Evolutionary conservation across 1,284 basidiomycete species (phyloP).

Genomic region (Vanrija sp.): DNA sequence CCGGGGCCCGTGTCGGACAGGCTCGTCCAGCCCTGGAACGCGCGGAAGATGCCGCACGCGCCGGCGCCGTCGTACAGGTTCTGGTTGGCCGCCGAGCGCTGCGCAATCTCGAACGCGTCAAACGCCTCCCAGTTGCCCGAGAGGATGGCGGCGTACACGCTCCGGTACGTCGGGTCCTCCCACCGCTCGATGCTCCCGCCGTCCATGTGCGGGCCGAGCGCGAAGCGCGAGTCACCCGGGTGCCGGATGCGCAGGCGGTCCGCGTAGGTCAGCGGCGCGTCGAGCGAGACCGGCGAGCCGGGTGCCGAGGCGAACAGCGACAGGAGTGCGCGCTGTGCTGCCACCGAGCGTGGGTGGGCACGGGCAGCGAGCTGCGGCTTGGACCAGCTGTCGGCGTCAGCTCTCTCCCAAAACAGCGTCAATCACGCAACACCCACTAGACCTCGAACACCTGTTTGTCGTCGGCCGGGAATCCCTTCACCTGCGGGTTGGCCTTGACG

Average conservation of each 20-base stretch:
- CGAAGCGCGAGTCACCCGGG: constrained; percentile 68
- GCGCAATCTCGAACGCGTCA: constrained; percentile 40
- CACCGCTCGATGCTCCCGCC: constrained; percentile 71
- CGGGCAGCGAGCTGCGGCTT: constrained; percentile 64
- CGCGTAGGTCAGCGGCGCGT: constrained; percentile 65
- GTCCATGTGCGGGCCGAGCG: constrained; percentile 70
- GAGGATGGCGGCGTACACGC: constrained; percentile 59
- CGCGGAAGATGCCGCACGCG: constrained; percentile 66
- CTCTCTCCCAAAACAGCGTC: neutral
- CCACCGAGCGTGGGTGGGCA: constrained; percentile 68
- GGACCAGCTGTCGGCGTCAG: constrained; percentile 50
- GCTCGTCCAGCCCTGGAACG: constrained; percentile 67
- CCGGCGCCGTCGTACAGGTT: constrained; percentile 45
- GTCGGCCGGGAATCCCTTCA: constrained; percentile 60
- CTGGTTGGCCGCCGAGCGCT: constrained; percentile 34
- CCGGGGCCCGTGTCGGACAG: constrained; percentile 58
- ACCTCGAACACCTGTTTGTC: constrained; percentile 70
- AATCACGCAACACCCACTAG: constrained; percentile 48
- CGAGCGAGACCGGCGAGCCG: constrained; percentile 54
- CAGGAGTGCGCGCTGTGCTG: constrained; percentile 55
- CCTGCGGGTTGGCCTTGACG: constrained; percentile 53
- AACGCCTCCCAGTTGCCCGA: constrained; percentile 58
- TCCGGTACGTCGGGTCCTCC: constrained; percentile 66
- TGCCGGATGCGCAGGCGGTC: constrained; percentile 70
- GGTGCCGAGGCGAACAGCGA: constrained; percentile 57